A percentile compares a stretch with the other conserved stretches of the same genome.
Evolutionary conservation across 2,329 filamentous ascomycete species (phyloP).

Genomic region (Monosporascus sp.): DNA sequence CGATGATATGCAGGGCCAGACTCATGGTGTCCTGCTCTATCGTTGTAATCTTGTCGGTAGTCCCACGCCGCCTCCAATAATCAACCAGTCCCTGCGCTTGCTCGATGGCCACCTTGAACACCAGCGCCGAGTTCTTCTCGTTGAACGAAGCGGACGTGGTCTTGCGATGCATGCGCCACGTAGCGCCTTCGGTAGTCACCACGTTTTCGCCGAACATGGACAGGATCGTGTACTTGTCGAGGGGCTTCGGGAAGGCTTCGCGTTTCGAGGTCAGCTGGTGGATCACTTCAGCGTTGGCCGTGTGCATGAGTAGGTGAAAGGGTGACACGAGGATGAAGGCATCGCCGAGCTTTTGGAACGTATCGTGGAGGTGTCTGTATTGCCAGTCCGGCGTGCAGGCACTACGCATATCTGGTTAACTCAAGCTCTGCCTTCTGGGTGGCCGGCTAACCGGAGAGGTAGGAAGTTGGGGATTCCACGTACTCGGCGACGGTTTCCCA

Average conservation of each 20-base stretch:
- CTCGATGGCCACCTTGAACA: slow-evolving; percentile 56
- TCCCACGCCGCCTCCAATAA: slow-evolving; percentile 44
- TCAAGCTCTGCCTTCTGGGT: slow-evolving; percentile 32
- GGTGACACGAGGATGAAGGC: slow-evolving; percentile 60
- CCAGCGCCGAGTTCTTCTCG: slow-evolving; percentile 66
- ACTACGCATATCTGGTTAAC: slow-evolving; percentile 28
- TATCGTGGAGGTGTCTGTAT: slow-evolving; percentile 47
- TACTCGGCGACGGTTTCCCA: slow-evolving; percentile 58
- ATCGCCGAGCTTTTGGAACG: slow-evolving; percentile 58
- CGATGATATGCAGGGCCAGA: slow-evolving; percentile 50
- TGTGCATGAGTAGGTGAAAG: slow-evolving; percentile 45
- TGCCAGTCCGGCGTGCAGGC: slow-evolving; percentile 53
- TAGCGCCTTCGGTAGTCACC: slow-evolving; percentile 60
- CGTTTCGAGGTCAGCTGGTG: slow-evolving; percentile 59
- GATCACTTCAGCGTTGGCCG: slow-evolving; percentile 60
- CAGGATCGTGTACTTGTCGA: slow-evolving; percentile 53
- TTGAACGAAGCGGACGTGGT: slow-evolving; percentile 68
- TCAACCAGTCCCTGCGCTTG: slow-evolving; percentile 60
- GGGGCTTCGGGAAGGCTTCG: slow-evolving; percentile 67
- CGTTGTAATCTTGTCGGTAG: slow-evolving; percentile 45
- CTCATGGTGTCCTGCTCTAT: slow-evolving; percentile 63
- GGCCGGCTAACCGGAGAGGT: not conserved
- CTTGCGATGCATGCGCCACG: slow-evolving; percentile 71
- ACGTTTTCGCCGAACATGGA: slow-evolving; percentile 68
- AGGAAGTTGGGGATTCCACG: slow-evolving; percentile 19